Evolutionary conservation across 108 stramenopile genomes (phyloP), one percentile per base, ranked within the genome.

Genomic region (Cyclotella distinguenda): DNA sequence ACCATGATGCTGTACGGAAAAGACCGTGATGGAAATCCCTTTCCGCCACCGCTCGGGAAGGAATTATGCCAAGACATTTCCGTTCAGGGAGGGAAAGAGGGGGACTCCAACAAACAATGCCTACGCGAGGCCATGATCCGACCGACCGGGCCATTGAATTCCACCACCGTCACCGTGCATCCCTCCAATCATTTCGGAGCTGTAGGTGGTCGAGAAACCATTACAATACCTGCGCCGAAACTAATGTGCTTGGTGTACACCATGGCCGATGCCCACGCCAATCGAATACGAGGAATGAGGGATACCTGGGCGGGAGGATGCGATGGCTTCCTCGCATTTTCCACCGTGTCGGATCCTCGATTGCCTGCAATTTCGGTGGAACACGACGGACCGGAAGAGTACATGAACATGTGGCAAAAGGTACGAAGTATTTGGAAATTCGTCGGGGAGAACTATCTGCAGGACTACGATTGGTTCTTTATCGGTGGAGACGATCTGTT

Each of bases 401-500:
- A 91, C 49, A 63, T 45, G 6, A 91, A 91, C 68, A 89, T 89
- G 83, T 86, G 85, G 85, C 82, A 82, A 72, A 89, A 89, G 59
- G 64, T 83, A 1, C 66, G 82, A 19, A 65, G 74, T 57, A 95
- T 96, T 35, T 95, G 90, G 93, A 87, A 72, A 39, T 96, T 89
- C 67, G 88, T 95, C 8, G 77, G 85, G 39, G 54, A 61, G 31
- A 93, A 97, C 70, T 96, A 95, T 64, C 36, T 80, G 39, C 62
- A 90, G 12, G 87, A 95, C 30, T 95, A 78, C 71, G 95, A 97
- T 77, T 96, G 76, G 63, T 96, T 96, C 75, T 87, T 90, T 52
- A 67, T 91, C 31, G 95, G 96, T 31, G 96, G 96, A 27, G 96
- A 97, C 50, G 96, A 97, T 80, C 66, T 94, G 70, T 96, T 87